Base-by-base conservation (phyloP, 1,284 basidiomycete species). In the Neolentinus lepideus region DNA sequence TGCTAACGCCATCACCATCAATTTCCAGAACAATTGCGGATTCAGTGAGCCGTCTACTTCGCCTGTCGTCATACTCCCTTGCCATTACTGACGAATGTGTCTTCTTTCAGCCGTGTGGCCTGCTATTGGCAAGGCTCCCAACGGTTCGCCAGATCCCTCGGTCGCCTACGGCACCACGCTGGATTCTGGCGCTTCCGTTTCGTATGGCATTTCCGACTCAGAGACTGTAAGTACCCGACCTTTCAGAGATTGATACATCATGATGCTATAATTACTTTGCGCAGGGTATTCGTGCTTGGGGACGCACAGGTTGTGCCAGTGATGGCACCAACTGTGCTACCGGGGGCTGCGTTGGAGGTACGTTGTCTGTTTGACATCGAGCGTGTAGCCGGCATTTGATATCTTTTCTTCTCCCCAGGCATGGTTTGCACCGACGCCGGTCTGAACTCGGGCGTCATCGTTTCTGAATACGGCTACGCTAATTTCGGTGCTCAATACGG, bases 261-360 rank as follows among this genome's bases (percentile, higher is more conserved):
- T n/a, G 24, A 12, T 50, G 47, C 14, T n/a, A 4, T 11, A 11
- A 25, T 4, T 16, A 43, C 38, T 43, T n/a, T 12, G 6, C 47
- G 4, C 19, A 58, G 57, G 60, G 60, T 50, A 54, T 61, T 35
- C 60, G 60, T 36, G 60, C 59, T 1, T 61, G 60, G 60, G 60
- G 60, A n/a, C 60, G 60, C 46, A 61, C 60, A 9, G 60, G 60
- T 22, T 61, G 60, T 54, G 51, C 60, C 51, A 19, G n/a, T 31
- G 56, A 35, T 27, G 60, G 60, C 26, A 45, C 59, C 16, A 61
- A 59, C 54, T 60, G 59, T 50, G 36, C 26, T 47, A 60, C 59
- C 16, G 59, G 59, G 21, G 47, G 11, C 24, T 60, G 59, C 43
- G 36, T 24, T n/a, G 58, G 58, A 16, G 59, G 57, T 43, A 43